Evolutionary conservation across 768 basidiomycete species (phyloP).

Genomic region (Tricholoma bakamatsutake): DNA sequence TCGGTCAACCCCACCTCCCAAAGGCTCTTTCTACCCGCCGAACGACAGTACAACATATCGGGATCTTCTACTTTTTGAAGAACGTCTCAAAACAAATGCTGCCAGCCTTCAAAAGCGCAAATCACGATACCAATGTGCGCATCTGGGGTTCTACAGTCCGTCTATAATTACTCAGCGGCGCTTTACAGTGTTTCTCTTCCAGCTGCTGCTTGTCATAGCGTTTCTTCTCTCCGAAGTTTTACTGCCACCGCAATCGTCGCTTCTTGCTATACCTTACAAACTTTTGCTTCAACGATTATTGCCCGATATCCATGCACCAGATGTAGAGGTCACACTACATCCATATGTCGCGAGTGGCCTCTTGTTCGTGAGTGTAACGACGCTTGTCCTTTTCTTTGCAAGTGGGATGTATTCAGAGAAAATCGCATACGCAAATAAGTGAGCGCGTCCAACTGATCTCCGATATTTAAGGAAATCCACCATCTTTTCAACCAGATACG

Average conservation of each 20-base stretch:
- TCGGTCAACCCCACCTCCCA: constrained; percentile 32
- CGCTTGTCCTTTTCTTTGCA: constrained; percentile 90
- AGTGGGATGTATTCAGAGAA: constrained; percentile 96
- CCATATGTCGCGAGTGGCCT: constrained; percentile 76
- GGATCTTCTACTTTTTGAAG: constrained; percentile 90
- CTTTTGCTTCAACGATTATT: constrained; percentile 41
- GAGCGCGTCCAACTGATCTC: constrained; percentile 23
- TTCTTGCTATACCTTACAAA: constrained; percentile 61
- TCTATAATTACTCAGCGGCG: not conserved
- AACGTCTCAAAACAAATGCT: constrained; percentile 92
- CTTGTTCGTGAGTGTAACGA: constrained; percentile 84
- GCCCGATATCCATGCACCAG: constrained; percentile 44
- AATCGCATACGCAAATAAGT: constrained; percentile 96
- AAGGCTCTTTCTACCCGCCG: constrained; percentile 41
- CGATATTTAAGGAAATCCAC: not conserved
- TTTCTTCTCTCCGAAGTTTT: constrained; percentile 76
- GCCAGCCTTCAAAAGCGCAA: constrained; percentile 75
- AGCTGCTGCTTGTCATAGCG: constrained; percentile 60
- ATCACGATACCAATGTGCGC: constrained; percentile 75
- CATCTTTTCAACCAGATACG: constrained; percentile 57
- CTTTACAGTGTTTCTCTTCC: constrained; percentile 63
- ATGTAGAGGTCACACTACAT: constrained; percentile 43
- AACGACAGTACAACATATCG: constrained; percentile 77
- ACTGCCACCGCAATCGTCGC: constrained; percentile 52
- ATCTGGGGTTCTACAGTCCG: constrained; percentile 1